These are phyloP conservation scores for Durusdinium trenchii DNA, from an alignment of 73 alveolate genomes.

Conservation along the genomic window DNA sequence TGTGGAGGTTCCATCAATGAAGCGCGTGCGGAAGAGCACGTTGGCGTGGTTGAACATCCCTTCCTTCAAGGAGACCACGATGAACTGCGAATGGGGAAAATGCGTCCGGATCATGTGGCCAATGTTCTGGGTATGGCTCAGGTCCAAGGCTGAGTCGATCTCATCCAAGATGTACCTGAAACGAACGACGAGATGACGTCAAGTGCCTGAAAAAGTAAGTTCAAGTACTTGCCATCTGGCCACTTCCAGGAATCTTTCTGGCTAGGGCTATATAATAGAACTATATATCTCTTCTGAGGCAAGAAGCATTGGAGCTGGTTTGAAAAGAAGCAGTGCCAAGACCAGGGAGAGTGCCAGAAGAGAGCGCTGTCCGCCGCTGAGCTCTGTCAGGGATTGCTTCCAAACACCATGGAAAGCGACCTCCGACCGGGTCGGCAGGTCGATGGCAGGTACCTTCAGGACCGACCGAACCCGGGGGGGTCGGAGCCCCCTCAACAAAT, in stretches of 20 bases:
- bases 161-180: constrained; percentile 99
- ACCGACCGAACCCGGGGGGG: no score
- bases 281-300: neutral
- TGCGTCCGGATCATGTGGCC: constrained; percentile 98
- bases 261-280: constrained; percentile 62
- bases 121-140: constrained; percentile 99
- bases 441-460: neutral
- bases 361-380: constrained; percentile 97
- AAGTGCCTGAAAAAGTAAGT: neutral
- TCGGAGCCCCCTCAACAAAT: no score
- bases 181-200: constrained; percentile 16
- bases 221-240: constrained; percentile 42
- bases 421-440: constrained; percentile 96
- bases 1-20: constrained; percentile 86
- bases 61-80: constrained; percentile 99
- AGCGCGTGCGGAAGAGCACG: constrained; percentile 98
- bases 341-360: constrained; percentile 98
- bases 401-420: constrained; percentile 99
- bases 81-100: constrained; percentile 98
- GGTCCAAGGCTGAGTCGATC: constrained; percentile 99
- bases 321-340: constrained; percentile 97
- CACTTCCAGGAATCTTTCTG: neutral
- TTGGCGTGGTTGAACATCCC: constrained; percentile 99
- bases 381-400: constrained; percentile 96
- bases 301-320: constrained; percentile 66